Evolutionary conservation across 2,329 filamentous ascomycete species (phyloP), one percentile per base, ranked within the genome.

Genomic region (Thelonectria blattea): DNA sequence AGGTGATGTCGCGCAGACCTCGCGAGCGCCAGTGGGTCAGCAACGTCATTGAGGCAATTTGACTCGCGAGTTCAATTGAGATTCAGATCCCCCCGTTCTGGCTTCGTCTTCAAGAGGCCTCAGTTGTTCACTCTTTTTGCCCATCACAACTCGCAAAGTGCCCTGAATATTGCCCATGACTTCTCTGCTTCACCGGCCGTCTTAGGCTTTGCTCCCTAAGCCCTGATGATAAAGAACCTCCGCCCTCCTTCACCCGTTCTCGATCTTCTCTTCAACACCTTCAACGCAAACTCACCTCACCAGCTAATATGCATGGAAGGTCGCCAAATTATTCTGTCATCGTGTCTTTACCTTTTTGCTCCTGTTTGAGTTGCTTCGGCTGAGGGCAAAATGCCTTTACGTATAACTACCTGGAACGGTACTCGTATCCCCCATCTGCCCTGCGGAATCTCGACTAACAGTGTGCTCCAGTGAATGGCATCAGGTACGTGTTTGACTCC

Each of bases 331-430:
- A 8, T 14, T 34, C 22, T n/a, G 34, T 45, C 9, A 18, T 39
- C 22, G 22, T 7, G 30, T 24, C 17, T 18, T 34, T 10, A 17
- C 24, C 22, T 43, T 24, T 5, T 10, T 7, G 7, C 22, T 18
- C 20, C 2, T 20, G 14, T 15, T 6, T 20, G 30, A 3, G n/a
- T 24, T 15, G 17, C 10, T 5, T 27, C 10, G 14, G 2, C 15
- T 32, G 22, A 30, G 18, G 5, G 7, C 15, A 83, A 70, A 18
- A 93, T 93, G 90, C 84, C 83, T 15, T 80, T 96, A 65, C 88
- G 92, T 62, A 92, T 97, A 69, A 95, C 91, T 3, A 91, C 90
- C 14, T 94, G 91, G 91, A 94, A 94, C 78, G 91, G 91, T 91
- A 75, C 73, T 83, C 67, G 39, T 37, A 22, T 15, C 45, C 17